A percentile compares a stretch with the other conserved stretches of the same genome.
Conservation (phyloP, 2,329 filamentous ascomycete species). For the Xylaria sp. region DNA sequence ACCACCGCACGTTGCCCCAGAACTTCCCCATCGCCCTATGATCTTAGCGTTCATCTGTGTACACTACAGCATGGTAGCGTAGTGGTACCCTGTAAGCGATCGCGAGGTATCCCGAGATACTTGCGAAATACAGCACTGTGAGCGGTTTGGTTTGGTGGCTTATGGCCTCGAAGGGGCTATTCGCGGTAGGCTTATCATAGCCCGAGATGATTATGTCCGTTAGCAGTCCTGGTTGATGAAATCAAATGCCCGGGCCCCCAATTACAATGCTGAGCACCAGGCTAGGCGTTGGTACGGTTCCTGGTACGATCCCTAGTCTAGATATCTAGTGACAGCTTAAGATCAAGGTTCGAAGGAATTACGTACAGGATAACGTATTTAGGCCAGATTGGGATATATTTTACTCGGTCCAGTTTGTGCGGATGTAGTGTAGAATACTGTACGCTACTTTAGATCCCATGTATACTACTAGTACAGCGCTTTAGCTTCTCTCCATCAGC, state of each 20-base stretch:
- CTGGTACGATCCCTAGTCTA: background rate
- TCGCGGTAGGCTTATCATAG: constrained; percentile 10
- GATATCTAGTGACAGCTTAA: constrained; percentile 2
- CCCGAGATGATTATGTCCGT: background rate
- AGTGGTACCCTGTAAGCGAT: constrained; percentile 40
- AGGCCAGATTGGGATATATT: constrained; percentile 21
- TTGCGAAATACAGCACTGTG: constrained; percentile 26
- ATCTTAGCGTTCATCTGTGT: constrained; percentile 42
- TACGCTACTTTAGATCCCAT: constrained; percentile 9
- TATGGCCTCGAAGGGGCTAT: constrained; percentile 17
- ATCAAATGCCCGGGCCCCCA: background rate
- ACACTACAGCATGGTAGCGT: constrained; percentile 30
- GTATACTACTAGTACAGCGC: background rate
- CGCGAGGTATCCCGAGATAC: constrained; percentile 44
- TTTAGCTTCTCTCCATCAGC: background rate
- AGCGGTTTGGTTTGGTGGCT: constrained; percentile 33
- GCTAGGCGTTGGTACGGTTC: constrained; percentile 13
- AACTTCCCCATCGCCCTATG: constrained; percentile 42
- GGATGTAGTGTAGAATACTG: background rate
- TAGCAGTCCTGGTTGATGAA: background rate
- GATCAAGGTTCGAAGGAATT: constrained; percentile 6
- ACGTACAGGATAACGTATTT: constrained; percentile 6
- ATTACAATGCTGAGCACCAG: constrained; percentile 2
- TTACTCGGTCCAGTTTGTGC: constrained; percentile 7
- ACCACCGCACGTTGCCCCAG: constrained; percentile 41